phyloP scores from a whole-genome alignment of 163 green algal genomes.

The Trebouxia gelatinosa region DNA sequence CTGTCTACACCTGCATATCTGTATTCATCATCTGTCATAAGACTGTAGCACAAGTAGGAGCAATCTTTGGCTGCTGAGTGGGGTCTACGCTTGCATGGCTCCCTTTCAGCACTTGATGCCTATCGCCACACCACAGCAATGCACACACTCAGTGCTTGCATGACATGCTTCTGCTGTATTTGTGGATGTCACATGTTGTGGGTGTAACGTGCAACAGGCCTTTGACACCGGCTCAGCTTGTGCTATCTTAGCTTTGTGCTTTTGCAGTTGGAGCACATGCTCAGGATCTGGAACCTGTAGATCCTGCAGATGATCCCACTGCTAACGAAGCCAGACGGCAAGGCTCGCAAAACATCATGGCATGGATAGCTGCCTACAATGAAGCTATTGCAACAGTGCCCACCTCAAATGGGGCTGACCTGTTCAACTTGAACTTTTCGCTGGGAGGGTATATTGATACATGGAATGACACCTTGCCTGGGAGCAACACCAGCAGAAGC shows the following conservation, averaged over 20 bases:
- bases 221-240: neutral
- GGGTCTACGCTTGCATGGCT: too few species aligned
- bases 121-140: too few species aligned
- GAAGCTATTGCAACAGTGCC: neutral
- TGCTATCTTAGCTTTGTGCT: neutral
- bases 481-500: neutral
- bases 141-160: too few species aligned
- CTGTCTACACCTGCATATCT: too few species aligned
- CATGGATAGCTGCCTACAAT: neutral
- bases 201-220: too few species aligned
- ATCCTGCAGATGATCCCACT: neutral
- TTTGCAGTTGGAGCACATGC: conserved; percentile 7
- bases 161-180: too few species aligned
- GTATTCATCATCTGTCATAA: too few species aligned
- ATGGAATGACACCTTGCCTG: neutral
- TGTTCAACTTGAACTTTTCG: neutral
- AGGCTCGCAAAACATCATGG: neutral
- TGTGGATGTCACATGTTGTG: too few species aligned
- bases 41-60: too few species aligned
- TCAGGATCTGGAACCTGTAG: neutral
- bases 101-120: too few species aligned
- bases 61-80: too few species aligned
- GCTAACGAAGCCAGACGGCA: neutral
- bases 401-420: neutral
- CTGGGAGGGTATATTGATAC: conserved; percentile 9